Base-by-base conservation (phyloP, 306 rosid genomes). In the Fragaria nilgerrensis region DNA sequence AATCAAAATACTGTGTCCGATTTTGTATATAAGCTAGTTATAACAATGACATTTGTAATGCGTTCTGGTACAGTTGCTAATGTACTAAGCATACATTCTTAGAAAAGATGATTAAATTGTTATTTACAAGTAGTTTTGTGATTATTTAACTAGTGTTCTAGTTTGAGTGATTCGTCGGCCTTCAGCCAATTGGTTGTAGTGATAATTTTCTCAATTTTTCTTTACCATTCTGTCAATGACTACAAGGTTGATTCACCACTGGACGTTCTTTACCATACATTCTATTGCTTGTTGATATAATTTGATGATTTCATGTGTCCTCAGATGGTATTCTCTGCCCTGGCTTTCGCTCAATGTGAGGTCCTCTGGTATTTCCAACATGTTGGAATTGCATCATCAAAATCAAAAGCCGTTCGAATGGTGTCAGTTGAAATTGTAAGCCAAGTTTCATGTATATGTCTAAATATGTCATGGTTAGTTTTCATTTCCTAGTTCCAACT, bases 321-420 rank as follows among this genome's bases (percentile, higher is more conserved):
- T 15, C 96, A 95, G 98, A 95, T 95, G 97, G 97, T 95, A 83
- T 95, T 92, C 86, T 92, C 98, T 78, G 98, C 98, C 68, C 85
- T 95, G 97, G 97, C 97, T 81, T 95, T 95, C 73, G 93, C 98
- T 74, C 98, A 95, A 75, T 92, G 89, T 85, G 98, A 95, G 86
- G 98, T 92, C 80, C 81, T 86, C 66, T 95, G 97, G 98, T 92
- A 89, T 84, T 95, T 95, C 84, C 97, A 89, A 80, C 98, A 95
- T 81, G 93, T 90, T 56, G 97, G 98, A 85, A 84, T 92, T 84
- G 96, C 85, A 48, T 89, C 97, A 58, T 90, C 97, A 78, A 95
- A 85, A 87, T 92, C 97, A 70, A 95, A 85, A 85, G 79, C 98
- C 55, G 71, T 89, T 75, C 87, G 93, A 64, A 84, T 86, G 76